phyloP scores from a whole-genome alignment of 768 basidiomycete species.

The Rossbeevera mucosa region DNA sequence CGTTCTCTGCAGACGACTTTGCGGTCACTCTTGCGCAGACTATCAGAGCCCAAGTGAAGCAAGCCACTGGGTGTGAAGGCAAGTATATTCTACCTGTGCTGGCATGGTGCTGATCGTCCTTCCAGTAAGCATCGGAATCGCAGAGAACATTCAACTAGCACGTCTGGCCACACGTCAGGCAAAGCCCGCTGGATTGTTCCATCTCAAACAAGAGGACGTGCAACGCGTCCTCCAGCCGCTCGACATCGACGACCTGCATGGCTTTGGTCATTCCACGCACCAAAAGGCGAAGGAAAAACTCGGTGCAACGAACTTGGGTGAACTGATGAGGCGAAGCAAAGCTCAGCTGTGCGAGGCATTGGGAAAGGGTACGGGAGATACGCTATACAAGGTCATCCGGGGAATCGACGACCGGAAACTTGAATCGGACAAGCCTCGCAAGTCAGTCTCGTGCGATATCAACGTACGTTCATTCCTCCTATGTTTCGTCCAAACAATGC shows the following conservation, averaged over 20 bases:
- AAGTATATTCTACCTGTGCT: not conserved
- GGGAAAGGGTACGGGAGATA: slow-evolving; percentile 81
- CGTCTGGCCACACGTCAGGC: slow-evolving; percentile 87
- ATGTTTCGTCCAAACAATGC: not conserved
- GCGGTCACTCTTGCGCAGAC: slow-evolving; percentile 77
- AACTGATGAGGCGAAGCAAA: slow-evolving; percentile 61
- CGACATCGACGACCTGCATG: slow-evolving; percentile 77
- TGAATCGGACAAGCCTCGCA: slow-evolving; percentile 80
- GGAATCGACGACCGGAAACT: slow-evolving; percentile 80
- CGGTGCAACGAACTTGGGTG: slow-evolving; percentile 64
- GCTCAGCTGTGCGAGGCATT: slow-evolving; percentile 62
- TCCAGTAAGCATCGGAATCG: slow-evolving; percentile 86
- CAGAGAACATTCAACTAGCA: slow-evolving; percentile 88
- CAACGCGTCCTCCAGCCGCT: slow-evolving; percentile 57
- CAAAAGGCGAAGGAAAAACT: slow-evolving; percentile 81
- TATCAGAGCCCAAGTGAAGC: slow-evolving; percentile 71
- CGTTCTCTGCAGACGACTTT: slow-evolving; percentile 41
- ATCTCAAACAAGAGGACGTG: slow-evolving; percentile 56
- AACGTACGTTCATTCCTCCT: slow-evolving; percentile 56
- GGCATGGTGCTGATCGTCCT: not conserved
- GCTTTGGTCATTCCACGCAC: slow-evolving; percentile 73
- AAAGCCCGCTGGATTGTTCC: slow-evolving; percentile 86
- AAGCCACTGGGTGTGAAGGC: slow-evolving; percentile 87
- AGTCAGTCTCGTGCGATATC: slow-evolving; percentile 91
- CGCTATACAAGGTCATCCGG: slow-evolving; percentile 74